These are phyloP conservation scores for Naganishia antarctica DNA, from an alignment of 768 basidiomycete genomes.

Conservation along the genomic window DNA sequence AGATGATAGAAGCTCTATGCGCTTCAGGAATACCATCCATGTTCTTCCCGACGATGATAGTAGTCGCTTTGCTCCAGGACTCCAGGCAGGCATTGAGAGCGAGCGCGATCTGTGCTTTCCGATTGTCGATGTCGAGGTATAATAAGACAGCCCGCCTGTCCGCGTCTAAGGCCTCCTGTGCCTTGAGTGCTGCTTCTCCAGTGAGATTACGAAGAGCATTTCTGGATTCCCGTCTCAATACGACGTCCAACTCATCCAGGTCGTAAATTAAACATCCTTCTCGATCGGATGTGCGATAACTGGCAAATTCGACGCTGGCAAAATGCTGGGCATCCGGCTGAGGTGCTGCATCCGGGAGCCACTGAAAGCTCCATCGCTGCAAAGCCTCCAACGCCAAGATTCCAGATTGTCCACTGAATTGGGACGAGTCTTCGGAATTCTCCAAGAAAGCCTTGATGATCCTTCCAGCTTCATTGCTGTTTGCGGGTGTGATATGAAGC, in stretches of 20 bases:
- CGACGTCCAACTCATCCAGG: constrained; percentile 9
- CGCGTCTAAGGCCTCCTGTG: constrained; percentile 4
- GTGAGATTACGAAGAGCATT: constrained; percentile 11
- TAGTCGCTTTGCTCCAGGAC: constrained; percentile 17
- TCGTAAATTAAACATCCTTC: constrained; percentile 17
- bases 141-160: constrained; percentile 15
- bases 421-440: background rate
- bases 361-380: constrained; percentile 5
- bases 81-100: constrained; percentile 11
- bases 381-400: constrained; percentile 16
- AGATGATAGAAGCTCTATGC: constrained; percentile 2
- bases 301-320: constrained; percentile 18
- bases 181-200: background rate
- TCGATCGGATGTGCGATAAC: constrained; percentile 1
- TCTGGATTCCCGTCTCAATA: constrained; percentile 14
- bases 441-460: constrained; percentile 25
- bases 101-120: background rate
- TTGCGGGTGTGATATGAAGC: constrained; percentile 13
- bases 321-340: constrained; percentile 17
- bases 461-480: constrained; percentile 3
- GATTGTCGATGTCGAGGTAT: constrained; percentile 21
- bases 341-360: background rate
- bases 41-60: constrained; percentile 20
- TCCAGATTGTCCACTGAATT: background rate
- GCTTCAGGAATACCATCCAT: background rate